These are phyloP conservation scores for Dacryopinax spathularia DNA, from an alignment of 768 basidiomycete species.

Conservation along the genomic window DNA sequence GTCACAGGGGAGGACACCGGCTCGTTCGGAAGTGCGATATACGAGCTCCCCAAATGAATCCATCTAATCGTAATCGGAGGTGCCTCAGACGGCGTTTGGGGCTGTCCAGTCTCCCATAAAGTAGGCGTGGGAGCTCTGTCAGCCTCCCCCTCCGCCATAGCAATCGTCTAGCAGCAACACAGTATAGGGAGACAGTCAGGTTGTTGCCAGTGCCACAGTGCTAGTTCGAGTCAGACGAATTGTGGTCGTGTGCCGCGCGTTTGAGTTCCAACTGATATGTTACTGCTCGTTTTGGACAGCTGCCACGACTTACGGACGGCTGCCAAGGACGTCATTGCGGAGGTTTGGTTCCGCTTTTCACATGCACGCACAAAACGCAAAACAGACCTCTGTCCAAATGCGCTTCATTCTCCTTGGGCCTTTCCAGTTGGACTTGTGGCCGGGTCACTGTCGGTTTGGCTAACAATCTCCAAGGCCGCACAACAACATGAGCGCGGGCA, in stretches of 20 bases:
- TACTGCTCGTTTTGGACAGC: neutral
- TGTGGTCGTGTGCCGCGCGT: neutral
- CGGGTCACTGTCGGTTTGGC: neutral
- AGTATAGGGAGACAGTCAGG: too few species aligned
- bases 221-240: neutral
- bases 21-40: neutral
- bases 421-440: neutral
- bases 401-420: neutral
- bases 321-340: neutral
- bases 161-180: too few species aligned
- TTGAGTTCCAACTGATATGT: neutral
- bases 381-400: neutral
- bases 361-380: neutral
- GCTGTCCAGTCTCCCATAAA: neutral
- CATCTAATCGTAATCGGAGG: neutral
- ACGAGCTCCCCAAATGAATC: neutral
- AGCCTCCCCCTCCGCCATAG: neutral
- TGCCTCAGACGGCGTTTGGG: neutral
- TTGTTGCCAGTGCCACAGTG: too few species aligned
- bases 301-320: too few species aligned
- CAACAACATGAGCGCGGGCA: too few species aligned
- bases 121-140: neutral
- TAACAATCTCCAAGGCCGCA: too few species aligned
- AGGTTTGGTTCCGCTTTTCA: neutral
- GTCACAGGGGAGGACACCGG: neutral